Evolutionary conservation across 495 filamentous ascomycete species (phyloP).

Genomic region (Podospora pseudoanserina): DNA sequence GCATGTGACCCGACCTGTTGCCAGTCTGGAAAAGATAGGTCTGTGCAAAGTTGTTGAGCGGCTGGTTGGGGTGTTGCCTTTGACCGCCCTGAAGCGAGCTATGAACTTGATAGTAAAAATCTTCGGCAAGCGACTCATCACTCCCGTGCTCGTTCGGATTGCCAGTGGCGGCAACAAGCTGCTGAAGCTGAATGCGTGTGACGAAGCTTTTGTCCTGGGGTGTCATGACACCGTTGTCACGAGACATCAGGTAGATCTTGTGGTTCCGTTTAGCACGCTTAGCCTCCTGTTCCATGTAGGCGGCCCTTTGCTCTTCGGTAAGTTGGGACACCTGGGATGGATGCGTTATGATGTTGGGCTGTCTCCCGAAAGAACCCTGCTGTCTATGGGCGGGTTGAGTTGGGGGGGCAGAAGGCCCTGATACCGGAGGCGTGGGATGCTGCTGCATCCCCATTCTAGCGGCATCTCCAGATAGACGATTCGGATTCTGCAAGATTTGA

Average conservation of each 20-base stretch:
- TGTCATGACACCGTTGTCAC: slow-evolving; percentile 96
- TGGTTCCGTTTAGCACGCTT: slow-evolving; percentile 96
- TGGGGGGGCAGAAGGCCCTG: slow-evolving; percentile 11
- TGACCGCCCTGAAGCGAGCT: slow-evolving; percentile 86
- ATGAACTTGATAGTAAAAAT: slow-evolving; percentile 98
- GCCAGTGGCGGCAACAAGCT: slow-evolving; percentile 86
- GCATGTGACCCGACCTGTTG: slow-evolving; percentile 64
- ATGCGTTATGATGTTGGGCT: slow-evolving; percentile 54
- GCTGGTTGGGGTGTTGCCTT: slow-evolving; percentile 82
- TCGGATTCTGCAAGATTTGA: slow-evolving; percentile 54
- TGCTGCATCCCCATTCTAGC: slow-evolving; percentile 29
- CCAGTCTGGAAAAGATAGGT: slow-evolving; percentile 95
- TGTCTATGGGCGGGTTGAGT: slow-evolving; percentile 35
- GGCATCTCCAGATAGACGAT: slow-evolving; percentile 40
- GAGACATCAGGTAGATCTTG: slow-evolving; percentile 92
- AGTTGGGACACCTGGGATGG: slow-evolving; percentile 72
- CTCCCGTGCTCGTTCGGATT: slow-evolving; percentile 74
- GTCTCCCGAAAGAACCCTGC: slow-evolving; percentile 38
- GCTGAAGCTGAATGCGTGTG: slow-evolving; percentile 94
- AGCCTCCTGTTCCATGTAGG: slow-evolving; percentile 83
- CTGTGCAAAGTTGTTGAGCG: slow-evolving; percentile 91
- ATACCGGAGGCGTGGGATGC: slow-evolving; percentile 24
- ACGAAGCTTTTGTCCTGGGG: slow-evolving; percentile 99
- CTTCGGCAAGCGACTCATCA: slow-evolving; percentile 76
- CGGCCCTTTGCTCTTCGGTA: slow-evolving; percentile 71